These are phyloP conservation scores for Ottelia alismoides DNA, from an alignment of 106 monocot species.

Conservation along the genomic window DNA sequence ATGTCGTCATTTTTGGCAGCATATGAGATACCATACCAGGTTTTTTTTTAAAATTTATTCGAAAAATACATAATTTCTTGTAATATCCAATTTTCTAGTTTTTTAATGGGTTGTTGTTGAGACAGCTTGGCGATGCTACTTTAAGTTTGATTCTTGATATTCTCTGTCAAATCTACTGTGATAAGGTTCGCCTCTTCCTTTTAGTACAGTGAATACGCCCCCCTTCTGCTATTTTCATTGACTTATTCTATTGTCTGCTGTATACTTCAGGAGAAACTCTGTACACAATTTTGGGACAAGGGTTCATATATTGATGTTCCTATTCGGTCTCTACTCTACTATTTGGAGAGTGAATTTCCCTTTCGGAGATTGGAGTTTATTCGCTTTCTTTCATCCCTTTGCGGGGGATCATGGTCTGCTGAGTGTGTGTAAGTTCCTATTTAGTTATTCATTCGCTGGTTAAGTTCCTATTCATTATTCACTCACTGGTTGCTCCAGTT, in stretches of 20 bases:
- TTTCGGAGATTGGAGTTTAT: conserved; percentile 41
- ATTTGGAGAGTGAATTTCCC: conserved; percentile 83
- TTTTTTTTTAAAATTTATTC: conserved; percentile 8
- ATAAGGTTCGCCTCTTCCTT: too few species aligned
- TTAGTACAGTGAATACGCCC: too few species aligned
- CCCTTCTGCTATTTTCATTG: too few species aligned
- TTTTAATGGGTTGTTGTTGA: too few species aligned
- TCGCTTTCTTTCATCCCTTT: conserved; percentile 71
- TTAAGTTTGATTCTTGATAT: conserved; percentile 50
- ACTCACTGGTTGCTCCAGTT: too few species aligned
- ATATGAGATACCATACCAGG: conserved; percentile 69
- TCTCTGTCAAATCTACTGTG: conserved; percentile 54
- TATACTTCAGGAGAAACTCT: conserved; percentile 71
- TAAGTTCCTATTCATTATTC: too few species aligned
- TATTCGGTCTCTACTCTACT: conserved; percentile 72
- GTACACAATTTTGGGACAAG: conserved; percentile 89
- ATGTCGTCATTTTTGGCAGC: conserved; percentile 89
- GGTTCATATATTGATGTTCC: conserved; percentile 90
- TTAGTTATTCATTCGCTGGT: background rate
- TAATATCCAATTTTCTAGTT: background rate
- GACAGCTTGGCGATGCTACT: conserved; percentile 36
- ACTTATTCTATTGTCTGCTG: too few species aligned
- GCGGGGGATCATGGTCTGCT: conserved; percentile 78
- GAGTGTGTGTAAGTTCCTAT: conserved; percentile 78
- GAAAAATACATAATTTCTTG: too few species aligned